A percentile compares a stretch with the other conserved stretches of the same genome.
Conservation (phyloP, 2,329 filamentous ascomycete genomes). For the Trichoderma sp. region DNA sequence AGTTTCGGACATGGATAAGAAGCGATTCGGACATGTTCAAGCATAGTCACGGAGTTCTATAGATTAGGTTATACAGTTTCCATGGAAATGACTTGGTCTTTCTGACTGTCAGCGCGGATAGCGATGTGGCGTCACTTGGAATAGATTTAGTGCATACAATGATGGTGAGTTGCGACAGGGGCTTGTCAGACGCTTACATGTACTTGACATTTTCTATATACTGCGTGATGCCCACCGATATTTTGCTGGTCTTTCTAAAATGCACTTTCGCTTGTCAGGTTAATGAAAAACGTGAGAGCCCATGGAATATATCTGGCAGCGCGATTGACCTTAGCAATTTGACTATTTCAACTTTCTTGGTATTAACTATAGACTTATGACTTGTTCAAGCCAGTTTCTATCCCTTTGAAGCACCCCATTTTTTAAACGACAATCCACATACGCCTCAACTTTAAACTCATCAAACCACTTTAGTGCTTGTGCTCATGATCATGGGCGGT, state of each 20-base stretch:
- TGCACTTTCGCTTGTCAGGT: not conserved
- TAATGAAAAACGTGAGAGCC: too few relatives aligned
- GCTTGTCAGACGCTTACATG: not conserved
- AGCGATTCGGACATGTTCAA: not conserved
- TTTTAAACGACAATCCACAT: not conserved
- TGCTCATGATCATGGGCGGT: conserved; percentile 13
- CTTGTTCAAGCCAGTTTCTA: not conserved
- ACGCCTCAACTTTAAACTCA: not conserved
- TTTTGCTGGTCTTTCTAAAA: not conserved
- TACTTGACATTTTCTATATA: not conserved
- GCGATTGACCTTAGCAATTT: not conserved
- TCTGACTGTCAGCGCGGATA: not conserved
- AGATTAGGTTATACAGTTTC: not conserved
- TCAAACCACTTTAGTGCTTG: conserved; percentile 14
- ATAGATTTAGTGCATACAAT: not conserved
- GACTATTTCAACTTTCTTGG: not conserved
- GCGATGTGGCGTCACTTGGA: not conserved
- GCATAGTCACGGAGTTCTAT: not conserved
- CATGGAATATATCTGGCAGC: not conserved
- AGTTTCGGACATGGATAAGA: not conserved
- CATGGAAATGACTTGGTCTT: not conserved
- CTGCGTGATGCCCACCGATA: not conserved
- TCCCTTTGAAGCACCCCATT: not conserved
- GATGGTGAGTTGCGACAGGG: not conserved
- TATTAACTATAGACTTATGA: not conserved